Percentiles rank a stretch among this genome's conserved stretches.
Evolutionary conservation across 2,329 filamentous ascomycete genomes (phyloP).

Genomic region (Colletotrichum acutatum): DNA sequence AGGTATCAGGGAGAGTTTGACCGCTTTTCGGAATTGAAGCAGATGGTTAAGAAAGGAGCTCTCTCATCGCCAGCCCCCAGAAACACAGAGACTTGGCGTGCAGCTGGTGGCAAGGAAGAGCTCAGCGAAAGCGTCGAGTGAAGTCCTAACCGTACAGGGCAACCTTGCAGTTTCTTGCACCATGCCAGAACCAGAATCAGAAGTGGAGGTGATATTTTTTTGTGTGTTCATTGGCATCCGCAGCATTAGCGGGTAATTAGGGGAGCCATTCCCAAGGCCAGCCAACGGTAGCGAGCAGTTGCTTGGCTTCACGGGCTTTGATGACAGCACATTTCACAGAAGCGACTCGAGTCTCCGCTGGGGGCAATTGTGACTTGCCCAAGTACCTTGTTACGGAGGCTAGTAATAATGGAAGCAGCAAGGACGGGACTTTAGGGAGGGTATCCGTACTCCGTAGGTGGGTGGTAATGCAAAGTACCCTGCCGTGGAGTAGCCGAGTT

Average conservation of each 20-base stretch:
- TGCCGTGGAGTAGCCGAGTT: not conserved
- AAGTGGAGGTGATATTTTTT: not conserved
- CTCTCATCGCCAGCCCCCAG: not conserved
- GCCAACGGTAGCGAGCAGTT: not conserved
- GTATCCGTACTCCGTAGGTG: not conserved
- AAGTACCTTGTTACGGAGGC: no score
- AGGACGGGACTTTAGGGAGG: no score
- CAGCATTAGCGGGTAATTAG: not conserved
- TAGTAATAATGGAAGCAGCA: not conserved
- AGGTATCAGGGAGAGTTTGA: not conserved
- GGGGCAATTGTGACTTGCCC: not conserved
- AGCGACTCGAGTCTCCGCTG: constrained; percentile 5
- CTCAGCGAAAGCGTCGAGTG: constrained; percentile 2
- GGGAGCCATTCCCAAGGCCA: not conserved
- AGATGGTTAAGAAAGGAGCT: not conserved
- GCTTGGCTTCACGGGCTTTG: not conserved
- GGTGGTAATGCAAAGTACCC: not conserved
- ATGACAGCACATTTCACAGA: constrained; percentile 4
- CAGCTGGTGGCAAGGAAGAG: not conserved
- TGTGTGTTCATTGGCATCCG: not conserved
- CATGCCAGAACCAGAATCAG: not conserved
- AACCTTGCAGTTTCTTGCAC: not conserved
- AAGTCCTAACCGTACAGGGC: not conserved
- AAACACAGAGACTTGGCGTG: not conserved
- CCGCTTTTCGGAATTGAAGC: not conserved